Evolutionary conservation across 179 eudicot genomes (phyloP).

Genomic region (Actinidia chinensis): DNA sequence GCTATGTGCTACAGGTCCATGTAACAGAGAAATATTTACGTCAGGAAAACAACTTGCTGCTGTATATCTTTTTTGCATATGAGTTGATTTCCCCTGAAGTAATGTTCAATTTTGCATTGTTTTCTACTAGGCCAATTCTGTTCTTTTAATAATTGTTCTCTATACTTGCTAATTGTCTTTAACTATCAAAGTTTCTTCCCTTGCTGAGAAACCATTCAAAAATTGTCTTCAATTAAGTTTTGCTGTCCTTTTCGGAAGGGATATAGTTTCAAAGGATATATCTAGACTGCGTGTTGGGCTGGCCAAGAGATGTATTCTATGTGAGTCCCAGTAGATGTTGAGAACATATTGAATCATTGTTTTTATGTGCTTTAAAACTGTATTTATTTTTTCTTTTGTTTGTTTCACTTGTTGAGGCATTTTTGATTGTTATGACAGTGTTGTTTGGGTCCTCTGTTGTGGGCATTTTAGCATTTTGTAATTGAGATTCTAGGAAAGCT

Average conservation of each 20-base stretch:
- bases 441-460: background rate
- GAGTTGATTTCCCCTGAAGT: background rate
- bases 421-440: background rate
- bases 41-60: constrained; percentile 89
- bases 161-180: constrained; percentile 32
- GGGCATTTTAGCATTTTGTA: background rate
- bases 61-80: constrained; percentile 67
- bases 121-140: background rate
- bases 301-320: constrained; percentile 96
- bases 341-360: background rate
- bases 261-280: constrained; percentile 92
- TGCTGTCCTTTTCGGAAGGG: constrained; percentile 87
- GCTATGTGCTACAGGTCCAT: constrained; percentile 78
- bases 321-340: constrained; percentile 45
- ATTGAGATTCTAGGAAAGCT: background rate
- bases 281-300: constrained; percentile 96
- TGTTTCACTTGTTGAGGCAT: too few species aligned
- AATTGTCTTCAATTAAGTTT: constrained; percentile 84
- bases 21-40: constrained; percentile 85
- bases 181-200: constrained; percentile 59
- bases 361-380: background rate
- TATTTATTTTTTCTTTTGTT: background rate
- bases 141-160: background rate
- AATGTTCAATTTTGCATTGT: too few species aligned
- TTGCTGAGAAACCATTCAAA: constrained; percentile 83